phyloP scores from a whole-genome alignment of 441 rosid species.

The Dalechampia spathulata region DNA sequence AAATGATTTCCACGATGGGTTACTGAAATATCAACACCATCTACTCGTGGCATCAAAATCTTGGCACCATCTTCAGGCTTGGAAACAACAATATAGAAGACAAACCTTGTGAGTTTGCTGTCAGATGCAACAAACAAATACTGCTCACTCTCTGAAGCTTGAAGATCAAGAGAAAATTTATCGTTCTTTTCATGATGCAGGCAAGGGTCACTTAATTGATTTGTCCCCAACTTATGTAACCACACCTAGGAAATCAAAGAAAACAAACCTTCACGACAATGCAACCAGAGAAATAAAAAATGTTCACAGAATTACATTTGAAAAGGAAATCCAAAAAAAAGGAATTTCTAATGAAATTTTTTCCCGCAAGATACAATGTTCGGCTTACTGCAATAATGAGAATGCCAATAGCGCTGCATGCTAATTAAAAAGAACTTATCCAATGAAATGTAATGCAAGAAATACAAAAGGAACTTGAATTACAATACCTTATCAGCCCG shows the following conservation, averaged over 20 bases:
- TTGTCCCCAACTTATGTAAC: slow-evolving; percentile 81
- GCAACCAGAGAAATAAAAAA: too few relatives aligned
- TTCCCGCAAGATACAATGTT: too few relatives aligned
- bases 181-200: slow-evolving; percentile 91
- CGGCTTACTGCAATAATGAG: background rate
- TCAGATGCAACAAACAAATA: slow-evolving; percentile 61
- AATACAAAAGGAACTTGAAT: too few relatives aligned
- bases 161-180: slow-evolving; percentile 58
- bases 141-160: slow-evolving; percentile 68
- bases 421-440: slow-evolving; percentile 19
- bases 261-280: background rate
- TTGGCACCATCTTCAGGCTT: slow-evolving; percentile 63
- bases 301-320: too few relatives aligned
- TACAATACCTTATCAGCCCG: slow-evolving; percentile 74
- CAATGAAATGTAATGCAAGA: slow-evolving; percentile 66
- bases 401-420: background rate
- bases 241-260: slow-evolving; percentile 51
- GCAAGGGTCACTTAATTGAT: slow-evolving; percentile 57
- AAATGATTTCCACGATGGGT: slow-evolving; percentile 86
- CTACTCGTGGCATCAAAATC: slow-evolving; percentile 67
- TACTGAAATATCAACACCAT: slow-evolving; percentile 57
- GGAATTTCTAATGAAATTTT: too few relatives aligned
- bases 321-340: too few relatives aligned
- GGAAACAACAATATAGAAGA: slow-evolving; percentile 53
- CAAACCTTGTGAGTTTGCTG: slow-evolving; percentile 70